Percentiles rank a stretch among this genome's conserved stretches.
Evolutionary conservation across 257 asterid genomes (phyloP).

Genomic region (Nicotiana sylvestris): DNA sequence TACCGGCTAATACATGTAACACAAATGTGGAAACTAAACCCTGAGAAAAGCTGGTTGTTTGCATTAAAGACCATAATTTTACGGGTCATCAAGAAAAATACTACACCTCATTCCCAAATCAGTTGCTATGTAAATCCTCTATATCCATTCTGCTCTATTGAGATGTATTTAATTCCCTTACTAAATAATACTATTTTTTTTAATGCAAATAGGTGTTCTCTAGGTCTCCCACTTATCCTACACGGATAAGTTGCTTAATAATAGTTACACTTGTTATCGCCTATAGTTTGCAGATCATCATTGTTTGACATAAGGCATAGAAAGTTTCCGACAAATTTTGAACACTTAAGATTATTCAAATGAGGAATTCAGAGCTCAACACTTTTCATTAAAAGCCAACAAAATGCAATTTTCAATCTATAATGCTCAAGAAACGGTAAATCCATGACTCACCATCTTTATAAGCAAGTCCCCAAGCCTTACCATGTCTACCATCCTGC

Average conservation of each 20-base stretch:
- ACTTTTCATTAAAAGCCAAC: background rate
- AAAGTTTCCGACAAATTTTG: background rate
- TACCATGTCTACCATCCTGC: slow-evolving; percentile 95
- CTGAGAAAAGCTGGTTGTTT: background rate
- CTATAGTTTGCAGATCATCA: background rate
- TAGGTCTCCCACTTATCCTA: background rate
- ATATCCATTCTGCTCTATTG: background rate
- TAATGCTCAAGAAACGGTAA: background rate
- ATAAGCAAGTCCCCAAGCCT: slow-evolving; percentile 96
- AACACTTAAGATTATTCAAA: background rate
- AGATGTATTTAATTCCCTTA: background rate
- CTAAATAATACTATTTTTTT: background rate
- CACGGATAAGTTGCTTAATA: background rate
- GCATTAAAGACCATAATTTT: background rate
- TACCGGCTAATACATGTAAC: background rate
- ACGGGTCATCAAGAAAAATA: background rate
- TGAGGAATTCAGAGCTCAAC: background rate
- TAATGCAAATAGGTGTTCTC: background rate
- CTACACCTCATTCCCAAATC: background rate
- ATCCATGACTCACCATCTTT: slow-evolving; percentile 49
- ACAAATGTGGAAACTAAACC: background rate
- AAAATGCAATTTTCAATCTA: background rate
- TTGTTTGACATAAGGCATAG: background rate
- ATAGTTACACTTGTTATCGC: background rate
- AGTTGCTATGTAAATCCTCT: background rate